Percentiles rank a stretch among this genome's conserved stretches.
These are phyloP conservation scores for Heliocybe sulcata DNA, from an alignment of 1,284 basidiomycete genomes.

Conservation along the genomic window DNA sequence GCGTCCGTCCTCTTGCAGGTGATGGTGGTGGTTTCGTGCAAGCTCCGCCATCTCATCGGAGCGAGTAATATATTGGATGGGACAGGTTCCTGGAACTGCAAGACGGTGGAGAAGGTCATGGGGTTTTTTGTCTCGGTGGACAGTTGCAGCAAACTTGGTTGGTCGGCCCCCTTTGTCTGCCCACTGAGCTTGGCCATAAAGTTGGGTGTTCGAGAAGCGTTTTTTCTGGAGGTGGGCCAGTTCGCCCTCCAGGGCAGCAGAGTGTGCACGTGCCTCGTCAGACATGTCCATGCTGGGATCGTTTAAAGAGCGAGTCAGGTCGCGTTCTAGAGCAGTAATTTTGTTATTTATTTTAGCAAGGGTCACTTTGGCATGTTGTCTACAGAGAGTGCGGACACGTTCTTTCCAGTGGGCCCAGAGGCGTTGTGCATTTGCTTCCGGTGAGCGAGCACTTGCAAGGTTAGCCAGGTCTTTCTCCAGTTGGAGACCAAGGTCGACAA, in stretches of 20 bases:
- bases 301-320: background rate
- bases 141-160: slow-evolving; percentile 18
- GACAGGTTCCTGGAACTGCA: slow-evolving; percentile 5
- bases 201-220: slow-evolving; percentile 8
- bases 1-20: slow-evolving; percentile 17
- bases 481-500: background rate
- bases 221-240: slow-evolving; percentile 8
- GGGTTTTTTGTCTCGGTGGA: slow-evolving; percentile 18
- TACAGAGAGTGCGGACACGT: background rate
- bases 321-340: background rate
- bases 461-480: slow-evolving; percentile 2
- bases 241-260: background rate
- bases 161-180: slow-evolving; percentile 20
- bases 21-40: slow-evolving; percentile 17
- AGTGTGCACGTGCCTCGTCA: background rate
- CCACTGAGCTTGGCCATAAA: slow-evolving; percentile 9
- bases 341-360: background rate
- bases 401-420: background rate
- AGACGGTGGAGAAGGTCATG: slow-evolving; percentile 18
- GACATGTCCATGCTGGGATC: background rate
- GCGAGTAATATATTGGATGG: slow-evolving; percentile 1
- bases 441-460: background rate
- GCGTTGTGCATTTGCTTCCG: background rate
- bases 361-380: background rate
- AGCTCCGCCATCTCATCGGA: slow-evolving; percentile 12